Conservation (phyloP, 2,329 filamentous ascomycete genomes). For the Clonostachys solani region DNA sequence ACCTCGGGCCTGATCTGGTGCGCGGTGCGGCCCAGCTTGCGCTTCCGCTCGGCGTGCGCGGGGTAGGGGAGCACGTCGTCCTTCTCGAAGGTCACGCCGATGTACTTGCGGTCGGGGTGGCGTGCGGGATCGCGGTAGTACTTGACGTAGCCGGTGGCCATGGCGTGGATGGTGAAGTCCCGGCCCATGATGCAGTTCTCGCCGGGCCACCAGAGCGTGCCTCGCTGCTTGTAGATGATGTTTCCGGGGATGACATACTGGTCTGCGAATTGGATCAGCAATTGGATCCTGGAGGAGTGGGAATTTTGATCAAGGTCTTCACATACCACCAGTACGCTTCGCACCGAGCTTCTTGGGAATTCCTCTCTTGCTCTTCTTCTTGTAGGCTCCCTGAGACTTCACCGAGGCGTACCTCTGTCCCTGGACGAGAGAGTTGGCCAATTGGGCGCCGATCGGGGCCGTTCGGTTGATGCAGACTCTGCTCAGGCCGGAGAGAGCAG, state of each 20-base stretch:
- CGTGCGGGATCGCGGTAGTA: constrained; percentile 87
- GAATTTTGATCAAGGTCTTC: neutral
- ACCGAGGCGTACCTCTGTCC: constrained; percentile 53
- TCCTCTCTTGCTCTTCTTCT: constrained; percentile 54
- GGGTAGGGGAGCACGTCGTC: constrained; percentile 76
- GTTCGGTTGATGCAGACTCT: constrained; percentile 11
- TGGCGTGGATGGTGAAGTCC: constrained; percentile 92
- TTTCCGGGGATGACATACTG: constrained; percentile 94
- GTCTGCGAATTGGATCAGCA: constrained; percentile 40
- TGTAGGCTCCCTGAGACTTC: constrained; percentile 66
- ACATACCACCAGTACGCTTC: constrained; percentile 82
- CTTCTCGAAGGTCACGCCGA: constrained; percentile 86
- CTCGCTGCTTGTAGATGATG: constrained; percentile 96
- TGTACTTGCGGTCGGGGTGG: constrained; percentile 88
- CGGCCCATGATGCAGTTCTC: constrained; percentile 95
- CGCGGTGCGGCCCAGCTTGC: constrained; percentile 71
- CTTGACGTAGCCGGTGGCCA: constrained; percentile 83
- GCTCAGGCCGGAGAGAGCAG: constrained; percentile 21
- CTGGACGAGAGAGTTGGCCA: constrained; percentile 35
- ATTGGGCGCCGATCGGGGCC: constrained; percentile 17
- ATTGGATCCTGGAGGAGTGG: neutral
- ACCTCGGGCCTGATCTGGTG: constrained; percentile 34
- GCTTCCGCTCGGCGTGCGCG: constrained; percentile 65
- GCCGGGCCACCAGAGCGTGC: constrained; percentile 89
- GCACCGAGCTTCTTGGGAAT: constrained; percentile 83